Conservation (phyloP, 345 rosid genomes). For the Gossypium turneri region DNA sequence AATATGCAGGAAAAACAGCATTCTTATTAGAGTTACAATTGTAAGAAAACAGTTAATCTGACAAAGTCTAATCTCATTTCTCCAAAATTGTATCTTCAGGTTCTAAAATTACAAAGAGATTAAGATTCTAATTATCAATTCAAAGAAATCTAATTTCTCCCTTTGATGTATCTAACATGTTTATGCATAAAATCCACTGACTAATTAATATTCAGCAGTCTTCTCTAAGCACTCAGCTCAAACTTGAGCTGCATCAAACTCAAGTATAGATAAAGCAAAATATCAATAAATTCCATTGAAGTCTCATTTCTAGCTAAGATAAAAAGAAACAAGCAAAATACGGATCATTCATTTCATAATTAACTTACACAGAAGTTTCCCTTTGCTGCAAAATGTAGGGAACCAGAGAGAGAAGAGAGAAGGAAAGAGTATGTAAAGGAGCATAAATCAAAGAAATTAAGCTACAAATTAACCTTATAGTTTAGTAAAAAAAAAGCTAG, state of each 20-base stretch:
- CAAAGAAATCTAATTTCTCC: not conserved
- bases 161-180: not conserved
- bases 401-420: not conserved
- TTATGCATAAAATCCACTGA: not conserved
- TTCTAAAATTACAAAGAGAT: not conserved
- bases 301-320: not conserved
- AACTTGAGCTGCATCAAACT: slow-evolving; percentile 1
- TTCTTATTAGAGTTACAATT: not conserved
- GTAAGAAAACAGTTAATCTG: not conserved
- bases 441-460: not conserved
- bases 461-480: slow-evolving; percentile 15
- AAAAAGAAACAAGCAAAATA: not conserved
- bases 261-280: not conserved
- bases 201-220: not conserved
- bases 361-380: slow-evolving; percentile 1
- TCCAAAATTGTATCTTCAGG: not conserved
- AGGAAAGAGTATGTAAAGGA: slow-evolving; percentile 5
- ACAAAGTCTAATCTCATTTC: not conserved
- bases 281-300: not conserved
- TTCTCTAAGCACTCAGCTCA: not conserved
- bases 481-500: not conserved
- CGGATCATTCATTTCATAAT: not conserved
- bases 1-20: not conserved
- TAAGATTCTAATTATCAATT: not conserved
- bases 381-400: not conserved